Evolutionary conservation across 2,329 filamentous ascomycete genomes (phyloP).

Genomic region (Xylariomycetidae sp.): DNA sequence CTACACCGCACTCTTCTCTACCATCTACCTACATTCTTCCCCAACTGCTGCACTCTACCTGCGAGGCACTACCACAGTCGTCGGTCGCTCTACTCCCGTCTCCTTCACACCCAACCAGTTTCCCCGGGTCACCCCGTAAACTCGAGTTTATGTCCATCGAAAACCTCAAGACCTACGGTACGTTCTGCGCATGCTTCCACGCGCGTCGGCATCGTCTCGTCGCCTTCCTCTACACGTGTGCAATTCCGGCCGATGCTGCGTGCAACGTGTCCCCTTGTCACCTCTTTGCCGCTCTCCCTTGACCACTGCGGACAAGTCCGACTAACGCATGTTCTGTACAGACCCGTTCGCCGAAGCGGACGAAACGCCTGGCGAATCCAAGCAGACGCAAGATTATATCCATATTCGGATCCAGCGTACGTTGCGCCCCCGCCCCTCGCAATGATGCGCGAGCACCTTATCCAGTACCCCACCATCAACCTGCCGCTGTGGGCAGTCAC

Average conservation of each 20-base stretch:
- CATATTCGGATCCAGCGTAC: constrained; percentile 99
- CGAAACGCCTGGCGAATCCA: constrained; percentile 95
- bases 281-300: constrained; percentile 3
- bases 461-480: too few relatives aligned
- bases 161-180: constrained; percentile 96
- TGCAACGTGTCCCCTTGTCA: not conserved
- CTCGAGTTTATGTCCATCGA: constrained; percentile 97
- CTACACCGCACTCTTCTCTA: not conserved
- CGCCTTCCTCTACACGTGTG: not conserved
- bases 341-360: constrained; percentile 99
- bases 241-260: not conserved
- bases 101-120: constrained; percentile 39
- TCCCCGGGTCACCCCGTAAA: constrained; percentile 55
- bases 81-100: constrained; percentile 43
- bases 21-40: not conserved
- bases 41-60: constrained; percentile 22
- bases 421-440: too few relatives aligned
- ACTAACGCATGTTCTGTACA: constrained; percentile 35
- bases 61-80: constrained; percentile 42
- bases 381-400: constrained; percentile 96
- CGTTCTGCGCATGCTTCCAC: constrained; percentile 29
- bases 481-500: too few relatives aligned
- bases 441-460: too few relatives aligned
- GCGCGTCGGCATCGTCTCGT: too few relatives aligned
- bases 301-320: not conserved